A percentile compares a stretch with the other conserved stretches of the same genome.
Evolutionary conservation across 352 stramenopile genomes (phyloP).

Genomic region (Phytophthora crassamura): DNA sequence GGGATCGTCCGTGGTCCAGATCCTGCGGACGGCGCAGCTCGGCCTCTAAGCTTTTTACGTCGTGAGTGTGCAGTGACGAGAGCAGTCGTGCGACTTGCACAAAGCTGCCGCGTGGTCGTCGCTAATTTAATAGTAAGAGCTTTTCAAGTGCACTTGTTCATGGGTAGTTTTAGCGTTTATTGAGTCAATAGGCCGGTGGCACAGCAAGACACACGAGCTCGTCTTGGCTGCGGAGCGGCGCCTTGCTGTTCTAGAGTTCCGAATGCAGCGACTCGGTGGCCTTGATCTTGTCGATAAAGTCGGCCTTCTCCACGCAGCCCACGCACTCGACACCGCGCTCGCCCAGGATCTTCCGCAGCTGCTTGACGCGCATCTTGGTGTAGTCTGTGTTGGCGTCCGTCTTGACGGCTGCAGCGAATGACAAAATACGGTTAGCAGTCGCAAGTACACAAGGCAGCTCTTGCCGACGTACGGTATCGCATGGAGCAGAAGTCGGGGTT

Average conservation of each 20-base stretch:
- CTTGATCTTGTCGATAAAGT: conserved; percentile 96
- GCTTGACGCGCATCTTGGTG: conserved; percentile 94
- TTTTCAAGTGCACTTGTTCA: background rate
- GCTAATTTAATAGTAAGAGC: conserved; percentile 46
- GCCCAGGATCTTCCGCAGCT: conserved; percentile 94
- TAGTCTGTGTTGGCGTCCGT: conserved; percentile 95
- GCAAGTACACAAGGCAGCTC: background rate
- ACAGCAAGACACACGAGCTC: background rate
- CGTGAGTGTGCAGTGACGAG: conserved; percentile 13
- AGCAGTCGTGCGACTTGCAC: background rate
- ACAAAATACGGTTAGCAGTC: background rate
- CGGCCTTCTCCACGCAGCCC: conserved; percentile 94
- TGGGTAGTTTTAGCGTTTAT: conserved; percentile 30
- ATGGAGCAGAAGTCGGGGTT: conserved; percentile 95
- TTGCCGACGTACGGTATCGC: conserved; percentile 88
- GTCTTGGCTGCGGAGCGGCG: background rate
- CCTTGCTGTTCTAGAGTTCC: conserved; percentile 73
- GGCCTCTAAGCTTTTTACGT: conserved; percentile 53
- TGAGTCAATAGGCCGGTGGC: conserved; percentile 30
- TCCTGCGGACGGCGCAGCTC: conserved; percentile 80
- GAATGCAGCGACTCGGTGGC: conserved; percentile 86
- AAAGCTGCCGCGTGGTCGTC: conserved; percentile 6
- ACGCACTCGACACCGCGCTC: conserved; percentile 94
- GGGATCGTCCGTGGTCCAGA: conserved; percentile 88
- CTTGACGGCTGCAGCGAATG: conserved; percentile 83